Conservation (phyloP, 495 filamentous ascomycete genomes). For the Cercophora scortea region DNA sequence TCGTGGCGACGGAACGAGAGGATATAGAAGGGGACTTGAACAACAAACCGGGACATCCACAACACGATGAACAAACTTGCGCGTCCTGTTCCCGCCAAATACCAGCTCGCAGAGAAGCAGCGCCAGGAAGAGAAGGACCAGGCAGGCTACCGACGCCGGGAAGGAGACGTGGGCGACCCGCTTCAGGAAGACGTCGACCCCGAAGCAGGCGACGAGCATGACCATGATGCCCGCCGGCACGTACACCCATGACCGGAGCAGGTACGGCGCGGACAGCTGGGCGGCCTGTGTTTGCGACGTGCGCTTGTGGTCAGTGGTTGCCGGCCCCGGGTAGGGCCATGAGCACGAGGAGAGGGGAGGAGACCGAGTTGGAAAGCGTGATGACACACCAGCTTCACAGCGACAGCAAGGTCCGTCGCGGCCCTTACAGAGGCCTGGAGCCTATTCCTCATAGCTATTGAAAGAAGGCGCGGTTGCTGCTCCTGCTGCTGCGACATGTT, state of each 20-base stretch:
- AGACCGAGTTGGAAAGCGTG: no score
- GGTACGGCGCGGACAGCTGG: constrained; percentile 12
- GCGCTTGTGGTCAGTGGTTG: background rate
- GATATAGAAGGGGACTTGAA: background rate
- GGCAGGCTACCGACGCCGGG: constrained; percentile 44
- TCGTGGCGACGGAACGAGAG: background rate
- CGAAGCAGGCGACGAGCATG: constrained; percentile 44
- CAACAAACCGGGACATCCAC: constrained; percentile 44
- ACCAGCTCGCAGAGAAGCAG: constrained; percentile 33
- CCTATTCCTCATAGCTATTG: no score
- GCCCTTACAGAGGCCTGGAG: no score
- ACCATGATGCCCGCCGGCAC: constrained; percentile 38
- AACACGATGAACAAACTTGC: constrained; percentile 28
- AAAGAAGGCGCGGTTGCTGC: no score
- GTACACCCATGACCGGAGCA: constrained; percentile 40
- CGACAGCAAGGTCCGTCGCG: no score
- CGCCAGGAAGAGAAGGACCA: constrained; percentile 40
- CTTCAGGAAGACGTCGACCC: constrained; percentile 39
- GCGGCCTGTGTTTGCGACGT: constrained; percentile 6
- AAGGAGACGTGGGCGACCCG: constrained; percentile 38
- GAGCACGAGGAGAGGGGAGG: no score
- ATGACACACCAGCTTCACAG: no score
- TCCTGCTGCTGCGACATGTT: no score
- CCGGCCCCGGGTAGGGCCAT: no score
- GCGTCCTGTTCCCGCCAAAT: constrained; percentile 39